Percentiles rank a stretch among this genome's conserved stretches.
phyloP scores from a whole-genome alignment of 129 eudicot genomes.

The Artemisia annua region DNA sequence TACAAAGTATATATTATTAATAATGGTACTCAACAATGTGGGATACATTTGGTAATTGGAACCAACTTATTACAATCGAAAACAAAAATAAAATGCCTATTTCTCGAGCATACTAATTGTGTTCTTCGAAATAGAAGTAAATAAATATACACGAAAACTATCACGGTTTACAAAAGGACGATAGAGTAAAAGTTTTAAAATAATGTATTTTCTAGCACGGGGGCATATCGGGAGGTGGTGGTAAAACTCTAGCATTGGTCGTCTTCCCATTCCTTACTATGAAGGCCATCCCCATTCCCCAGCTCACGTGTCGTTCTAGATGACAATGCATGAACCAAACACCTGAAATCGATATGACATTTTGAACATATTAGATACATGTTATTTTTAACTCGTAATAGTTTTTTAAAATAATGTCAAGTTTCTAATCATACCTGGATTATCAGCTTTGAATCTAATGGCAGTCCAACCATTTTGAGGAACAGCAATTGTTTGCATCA shows the following conservation, averaged over 20 bases:
- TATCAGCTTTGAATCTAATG: slow-evolving; percentile 62
- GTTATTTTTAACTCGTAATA: no score
- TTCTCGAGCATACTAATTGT: no score
- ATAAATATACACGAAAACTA: background rate
- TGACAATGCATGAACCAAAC: slow-evolving; percentile 90
- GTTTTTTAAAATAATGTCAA: no score
- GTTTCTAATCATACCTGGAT: slow-evolving; percentile 44
- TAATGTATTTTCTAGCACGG: slow-evolving; percentile 37
- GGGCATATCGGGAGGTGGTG: slow-evolving; percentile 77
- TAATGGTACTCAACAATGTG: no score
- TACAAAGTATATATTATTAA: no score
- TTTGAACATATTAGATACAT: background rate
- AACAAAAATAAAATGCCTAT: slow-evolving; percentile 9
- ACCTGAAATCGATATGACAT: slow-evolving; percentile 29
- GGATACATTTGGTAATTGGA: background rate
- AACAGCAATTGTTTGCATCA: slow-evolving; percentile 58
- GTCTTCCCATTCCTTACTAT: slow-evolving; percentile 49
- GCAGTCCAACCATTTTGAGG: slow-evolving; percentile 72
- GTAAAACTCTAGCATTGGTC: slow-evolving; percentile 31
- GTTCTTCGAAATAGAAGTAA: background rate
- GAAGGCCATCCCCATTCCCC: slow-evolving; percentile 75
- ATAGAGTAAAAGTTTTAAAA: background rate
- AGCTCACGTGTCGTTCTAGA: slow-evolving; percentile 56
- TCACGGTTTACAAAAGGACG: background rate
- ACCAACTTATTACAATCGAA: slow-evolving; percentile 4